These are phyloP conservation scores for Tulasnella sp. DNA, from an alignment of 768 basidiomycete genomes.

Conservation along the genomic window DNA sequence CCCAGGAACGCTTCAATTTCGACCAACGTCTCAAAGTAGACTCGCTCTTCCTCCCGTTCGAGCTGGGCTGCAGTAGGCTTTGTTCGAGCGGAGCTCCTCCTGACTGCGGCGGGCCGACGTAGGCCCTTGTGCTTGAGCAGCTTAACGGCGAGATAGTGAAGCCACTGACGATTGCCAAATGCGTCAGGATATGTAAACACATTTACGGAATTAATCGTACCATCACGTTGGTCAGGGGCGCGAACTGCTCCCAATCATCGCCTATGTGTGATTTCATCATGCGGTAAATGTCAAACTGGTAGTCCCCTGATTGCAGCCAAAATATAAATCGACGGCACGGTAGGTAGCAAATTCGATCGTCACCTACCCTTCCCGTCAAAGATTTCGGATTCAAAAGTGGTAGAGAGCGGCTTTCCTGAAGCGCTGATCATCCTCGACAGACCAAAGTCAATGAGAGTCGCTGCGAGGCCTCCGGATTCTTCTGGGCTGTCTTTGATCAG, in stretches of 20 bases:
- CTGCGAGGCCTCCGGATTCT: constrained; percentile 51
- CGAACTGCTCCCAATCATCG: constrained; percentile 64
- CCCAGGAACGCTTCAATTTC: constrained; percentile 19
- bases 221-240: constrained; percentile 84
- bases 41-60: constrained; percentile 11
- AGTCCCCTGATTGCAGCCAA: constrained; percentile 46
- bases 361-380: constrained; percentile 80
- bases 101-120: constrained; percentile 8
- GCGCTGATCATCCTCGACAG: constrained; percentile 67
- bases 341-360: background rate
- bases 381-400: constrained; percentile 77
- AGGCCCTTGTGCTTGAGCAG: constrained; percentile 29
- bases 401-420: constrained; percentile 53
- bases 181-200: background rate
- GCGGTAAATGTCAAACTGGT: constrained; percentile 92
- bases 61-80: background rate
- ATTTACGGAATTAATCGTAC: constrained; percentile 39
- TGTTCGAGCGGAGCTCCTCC: background rate
- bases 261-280: constrained; percentile 64
- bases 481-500: constrained; percentile 52
- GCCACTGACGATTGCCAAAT: constrained; percentile 30
- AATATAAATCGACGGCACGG: background rate
- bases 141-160: constrained; percentile 33
- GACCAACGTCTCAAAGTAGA: constrained; percentile 16
- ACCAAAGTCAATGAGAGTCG: constrained; percentile 91